Evolutionary conservation across 2,329 filamentous ascomycete species (phyloP).

Genomic region (Alternaria hordeiaustralica): DNA sequence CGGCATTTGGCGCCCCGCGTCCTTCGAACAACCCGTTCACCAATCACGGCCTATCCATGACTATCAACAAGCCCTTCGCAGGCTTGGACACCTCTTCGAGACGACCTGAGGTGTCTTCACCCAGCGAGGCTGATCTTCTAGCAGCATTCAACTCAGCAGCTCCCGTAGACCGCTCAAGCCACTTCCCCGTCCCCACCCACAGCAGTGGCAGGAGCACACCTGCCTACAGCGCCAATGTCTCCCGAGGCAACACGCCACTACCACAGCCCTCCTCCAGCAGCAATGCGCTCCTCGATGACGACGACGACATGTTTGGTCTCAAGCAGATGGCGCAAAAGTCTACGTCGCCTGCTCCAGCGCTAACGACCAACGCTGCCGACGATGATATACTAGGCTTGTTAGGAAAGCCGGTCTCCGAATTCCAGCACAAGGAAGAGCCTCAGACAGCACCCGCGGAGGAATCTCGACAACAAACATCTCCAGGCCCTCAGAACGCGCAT

Average conservation of each 20-base stretch:
- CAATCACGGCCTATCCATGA: constrained; percentile 37
- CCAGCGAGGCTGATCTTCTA: constrained; percentile 64
- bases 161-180: constrained; percentile 65
- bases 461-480: constrained; percentile 23
- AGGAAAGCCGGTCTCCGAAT: constrained; percentile 64
- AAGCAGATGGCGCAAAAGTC: constrained; percentile 63
- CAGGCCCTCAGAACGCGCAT: constrained; percentile 58
- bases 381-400: constrained; percentile 71
- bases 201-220: constrained; percentile 53
- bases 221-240: constrained; percentile 33
- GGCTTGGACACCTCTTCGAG: constrained; percentile 40
- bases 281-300: constrained; percentile 61
- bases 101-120: constrained; percentile 33
- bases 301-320: constrained; percentile 88
- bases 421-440: constrained; percentile 44
- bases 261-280: constrained; percentile 24
- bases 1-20: constrained; percentile 31
- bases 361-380: constrained; percentile 39
- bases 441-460: constrained; percentile 12
- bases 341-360: constrained; percentile 28
- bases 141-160: constrained; percentile 67
- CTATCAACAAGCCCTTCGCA: constrained; percentile 50
- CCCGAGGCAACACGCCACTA: constrained; percentile 36
- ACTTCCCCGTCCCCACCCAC: constrained; percentile 59
- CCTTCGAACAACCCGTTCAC: constrained; percentile 30